phyloP scores from a whole-genome alignment of 805 yeast species.

The Tetrapisispora phaffii region DNA sequence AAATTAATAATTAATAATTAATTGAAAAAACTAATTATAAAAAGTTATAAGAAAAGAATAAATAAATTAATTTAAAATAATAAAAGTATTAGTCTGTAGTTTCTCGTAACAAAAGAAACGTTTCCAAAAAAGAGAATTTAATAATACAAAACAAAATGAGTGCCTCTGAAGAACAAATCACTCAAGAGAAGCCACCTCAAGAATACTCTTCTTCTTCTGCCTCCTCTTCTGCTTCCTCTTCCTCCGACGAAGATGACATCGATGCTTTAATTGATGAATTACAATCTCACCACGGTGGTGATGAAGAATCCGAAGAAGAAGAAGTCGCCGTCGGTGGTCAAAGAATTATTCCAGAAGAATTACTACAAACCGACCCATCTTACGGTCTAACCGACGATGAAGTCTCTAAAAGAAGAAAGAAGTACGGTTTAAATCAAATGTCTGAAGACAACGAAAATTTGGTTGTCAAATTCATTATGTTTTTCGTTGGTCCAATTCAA shows the following conservation, averaged over 20 bases:
- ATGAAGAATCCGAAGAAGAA: slow-evolving; percentile 38
- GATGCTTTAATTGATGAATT: slow-evolving; percentile 68
- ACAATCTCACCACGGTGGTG: slow-evolving; percentile 49
- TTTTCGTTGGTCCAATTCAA: slow-evolving; percentile 92
- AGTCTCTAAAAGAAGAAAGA: slow-evolving; percentile 74
- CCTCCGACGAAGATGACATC: slow-evolving; percentile 49
- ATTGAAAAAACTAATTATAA: slow-evolving; percentile 1
- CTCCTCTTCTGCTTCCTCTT: slow-evolving; percentile 4
- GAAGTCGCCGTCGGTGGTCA: slow-evolving; percentile 44
- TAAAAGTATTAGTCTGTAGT: neutral
- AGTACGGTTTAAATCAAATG: slow-evolving; percentile 85
- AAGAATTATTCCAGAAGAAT: slow-evolving; percentile 77
- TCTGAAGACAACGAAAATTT: slow-evolving; percentile 78
- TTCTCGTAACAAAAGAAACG: neutral
- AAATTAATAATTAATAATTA: slow-evolving; percentile 4
- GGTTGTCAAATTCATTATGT: slow-evolving; percentile 68
- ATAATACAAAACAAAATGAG: slow-evolving; percentile 3
- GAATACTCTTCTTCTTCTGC: slow-evolving; percentile 5
- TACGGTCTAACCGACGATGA: slow-evolving; percentile 71
- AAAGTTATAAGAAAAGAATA: neutral
- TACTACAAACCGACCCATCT: slow-evolving; percentile 71
- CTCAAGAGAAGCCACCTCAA: slow-evolving; percentile 8
- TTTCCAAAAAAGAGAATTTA: neutral
- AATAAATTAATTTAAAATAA: neutral
- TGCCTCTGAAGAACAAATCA: slow-evolving; percentile 5